Conservation (phyloP, 2,329 filamentous ascomycete species). For the Diaporthe caulivora region DNA sequence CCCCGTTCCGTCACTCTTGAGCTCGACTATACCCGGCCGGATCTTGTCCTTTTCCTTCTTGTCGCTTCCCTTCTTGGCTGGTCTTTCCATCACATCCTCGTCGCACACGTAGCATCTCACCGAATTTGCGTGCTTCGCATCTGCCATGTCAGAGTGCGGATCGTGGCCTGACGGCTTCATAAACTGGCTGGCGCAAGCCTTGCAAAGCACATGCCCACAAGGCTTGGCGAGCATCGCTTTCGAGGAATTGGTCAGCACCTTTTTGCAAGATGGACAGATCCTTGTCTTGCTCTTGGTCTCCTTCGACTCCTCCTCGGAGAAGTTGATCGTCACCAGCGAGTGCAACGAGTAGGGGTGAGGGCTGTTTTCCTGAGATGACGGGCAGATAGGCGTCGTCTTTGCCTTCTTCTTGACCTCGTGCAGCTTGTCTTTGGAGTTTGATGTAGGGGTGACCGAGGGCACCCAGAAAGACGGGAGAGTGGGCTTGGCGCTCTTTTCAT, state of each 20-base stretch:
- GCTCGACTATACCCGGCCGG: constrained; percentile 79
- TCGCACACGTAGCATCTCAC: constrained; percentile 90
- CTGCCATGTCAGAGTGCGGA: constrained; percentile 69
- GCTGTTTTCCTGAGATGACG: constrained; percentile 74
- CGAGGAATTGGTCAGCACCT: constrained; percentile 83
- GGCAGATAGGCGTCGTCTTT: constrained; percentile 81
- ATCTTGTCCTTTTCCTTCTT: constrained; percentile 67
- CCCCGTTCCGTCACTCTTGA: constrained; percentile 89
- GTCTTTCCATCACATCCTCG: constrained; percentile 72
- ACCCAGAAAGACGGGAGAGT: constrained; percentile 92
- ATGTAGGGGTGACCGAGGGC: constrained; percentile 81
- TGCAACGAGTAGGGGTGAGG: constrained; percentile 85
- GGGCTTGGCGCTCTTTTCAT: constrained; percentile 78
- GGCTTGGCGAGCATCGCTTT: constrained; percentile 86
- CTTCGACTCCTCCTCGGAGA: constrained; percentile 76
- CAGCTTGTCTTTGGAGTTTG: constrained; percentile 69
- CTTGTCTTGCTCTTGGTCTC: constrained; percentile 56
- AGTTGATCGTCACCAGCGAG: constrained; percentile 79
- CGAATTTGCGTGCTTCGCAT: constrained; percentile 56
- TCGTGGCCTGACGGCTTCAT: constrained; percentile 72
- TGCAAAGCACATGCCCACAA: constrained; percentile 93
- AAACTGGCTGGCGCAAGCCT: constrained; percentile 86
- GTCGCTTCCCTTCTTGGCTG: constrained; percentile 54
- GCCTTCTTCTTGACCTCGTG: constrained; percentile 69
- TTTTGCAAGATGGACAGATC: constrained; percentile 88